Evolutionary conservation across 495 filamentous ascomycete genomes (phyloP), one percentile per base, ranked within the genome.

Genomic region (Aspergillus panamensis): DNA sequence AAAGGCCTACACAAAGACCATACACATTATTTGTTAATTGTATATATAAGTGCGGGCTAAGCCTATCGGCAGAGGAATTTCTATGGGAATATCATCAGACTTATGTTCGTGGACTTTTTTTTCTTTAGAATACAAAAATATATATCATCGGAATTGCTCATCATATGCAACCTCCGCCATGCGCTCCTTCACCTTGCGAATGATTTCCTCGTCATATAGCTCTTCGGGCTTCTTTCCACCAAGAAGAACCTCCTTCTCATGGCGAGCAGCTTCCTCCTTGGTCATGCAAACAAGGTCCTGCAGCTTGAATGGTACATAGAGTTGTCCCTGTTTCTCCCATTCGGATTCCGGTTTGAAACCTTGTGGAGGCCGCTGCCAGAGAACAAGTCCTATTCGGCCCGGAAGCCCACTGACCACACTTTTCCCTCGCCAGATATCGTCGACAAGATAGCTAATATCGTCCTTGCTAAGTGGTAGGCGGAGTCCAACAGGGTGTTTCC

Each of bases 201-300:
- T 16, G 31, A 58, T 19, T 33, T 45, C 42, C 48, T 52, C 39
- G 25, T 49, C 51, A 30, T 58, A 58, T 7, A 58, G 16, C 5
- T 58, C 56, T 10, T 58, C 60, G 2, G 51, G 31, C 43, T 58
- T 54, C 54, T 58, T 62, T 0, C 55, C 60, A 30, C 44, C 60
- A 3, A 58, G 50, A n/a, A 62, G 56, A 16, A 58, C 40, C 44
- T 58, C 56, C 44, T 58, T 58, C 48, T 58, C 48, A 58, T 58
- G 56, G 25, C 56, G 56, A 37, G 42, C 51, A 17, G 48, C 56
- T 39, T 58, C 56, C 48, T 58, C 33, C 71, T 94, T 97, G 8
- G 95, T 97, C 91, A 99, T 91, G 63, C 89, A 89, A 5, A 97
- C 94, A 33, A 99, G 69, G 30, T 96, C 86, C 21, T 79, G 79